Conservation (phyloP, 208 protist genomes). For the Acanthamoeba culbertsoni region DNA sequence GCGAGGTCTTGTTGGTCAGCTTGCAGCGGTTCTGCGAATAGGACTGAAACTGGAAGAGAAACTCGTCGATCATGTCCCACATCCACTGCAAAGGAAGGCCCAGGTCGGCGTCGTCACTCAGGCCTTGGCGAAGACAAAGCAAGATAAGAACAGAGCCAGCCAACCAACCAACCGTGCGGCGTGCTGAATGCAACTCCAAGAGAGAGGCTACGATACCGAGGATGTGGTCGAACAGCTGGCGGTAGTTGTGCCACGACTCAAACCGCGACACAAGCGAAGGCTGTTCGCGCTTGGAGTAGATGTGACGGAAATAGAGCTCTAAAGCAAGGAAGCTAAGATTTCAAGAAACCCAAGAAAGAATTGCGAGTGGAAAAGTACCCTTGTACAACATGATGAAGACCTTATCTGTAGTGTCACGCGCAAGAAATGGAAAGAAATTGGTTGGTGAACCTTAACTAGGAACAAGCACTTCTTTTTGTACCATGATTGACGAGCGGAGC, state of each 20-base stretch:
- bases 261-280: slow-evolving; percentile 77
- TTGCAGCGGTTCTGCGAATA: slow-evolving; percentile 80
- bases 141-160: not conserved
- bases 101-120: slow-evolving; percentile 64
- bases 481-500: slow-evolving; percentile 66
- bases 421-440: not conserved
- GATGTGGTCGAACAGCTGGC: slow-evolving; percentile 82
- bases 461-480: too few relatives aligned
- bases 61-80: slow-evolving; percentile 91
- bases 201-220: slow-evolving; percentile 60
- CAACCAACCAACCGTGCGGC: not conserved
- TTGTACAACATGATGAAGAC: slow-evolving; percentile 2
- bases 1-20: slow-evolving; percentile 71
- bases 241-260: slow-evolving; percentile 86
- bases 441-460: too few relatives aligned
- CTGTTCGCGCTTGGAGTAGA: slow-evolving; percentile 80
- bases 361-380: not conserved
- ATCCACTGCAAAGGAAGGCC: slow-evolving; percentile 86
- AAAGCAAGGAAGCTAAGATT: slow-evolving; percentile 74
- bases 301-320: slow-evolving; percentile 88
- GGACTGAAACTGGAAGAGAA: slow-evolving; percentile 88
- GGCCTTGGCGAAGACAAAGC: not conserved
- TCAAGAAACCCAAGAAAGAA: not conserved
- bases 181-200: not conserved
- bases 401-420: not conserved